Evolutionary conservation across 2,329 filamentous ascomycete genomes (phyloP), one percentile per base, ranked within the genome.

Genomic region (Capronia americana): DNA sequence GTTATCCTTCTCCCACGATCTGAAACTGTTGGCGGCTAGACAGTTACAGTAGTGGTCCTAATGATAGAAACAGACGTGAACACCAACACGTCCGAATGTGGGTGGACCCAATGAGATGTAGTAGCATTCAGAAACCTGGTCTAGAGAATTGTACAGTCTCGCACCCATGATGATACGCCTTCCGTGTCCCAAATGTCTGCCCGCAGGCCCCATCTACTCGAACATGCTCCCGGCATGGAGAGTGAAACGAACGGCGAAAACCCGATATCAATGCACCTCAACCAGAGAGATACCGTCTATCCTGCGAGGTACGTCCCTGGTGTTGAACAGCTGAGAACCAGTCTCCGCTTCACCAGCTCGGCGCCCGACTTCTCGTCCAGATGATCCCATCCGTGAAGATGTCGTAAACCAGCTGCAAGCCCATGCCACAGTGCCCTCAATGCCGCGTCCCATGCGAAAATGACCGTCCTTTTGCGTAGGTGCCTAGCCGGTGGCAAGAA

Each of bases 251-350:
- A 53, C 26, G 30, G 44, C 58, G 14, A 26, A 61, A 34, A 17
- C 34, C 48, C 58, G 34, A 44, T 54, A 6, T 20, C 57, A 23
- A 41, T 61, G 58, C 58, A 23, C 48, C 48, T 38, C 44, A 32
- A 44, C n/a, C 26, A 53, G 38, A 14, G 4, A 34, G 48, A 24
- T 41, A 14, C 44, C 41, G 17, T 30, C 34, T 51, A 46, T 48
- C 50, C 46, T 28, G 57, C 50, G 38, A 51, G 7, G 12, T 28
- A 48, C 26, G 38, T 20, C 50, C 17, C 26, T 51, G 30, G 46
- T 44, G 58, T 51, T 24, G 14, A 61, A 24, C 46, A 41, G 41
- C 58, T 24, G 51, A 65, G 23, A 53, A 24, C 63, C 63, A 57
- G 58, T 64, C 63, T 54, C 58, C 30, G 53, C 58, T 46, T 34